A percentile compares a stretch with the other conserved stretches of the same genome.
Conservation (phyloP, 345 rosid genomes). For the Eucalyptus erythrocorys region DNA sequence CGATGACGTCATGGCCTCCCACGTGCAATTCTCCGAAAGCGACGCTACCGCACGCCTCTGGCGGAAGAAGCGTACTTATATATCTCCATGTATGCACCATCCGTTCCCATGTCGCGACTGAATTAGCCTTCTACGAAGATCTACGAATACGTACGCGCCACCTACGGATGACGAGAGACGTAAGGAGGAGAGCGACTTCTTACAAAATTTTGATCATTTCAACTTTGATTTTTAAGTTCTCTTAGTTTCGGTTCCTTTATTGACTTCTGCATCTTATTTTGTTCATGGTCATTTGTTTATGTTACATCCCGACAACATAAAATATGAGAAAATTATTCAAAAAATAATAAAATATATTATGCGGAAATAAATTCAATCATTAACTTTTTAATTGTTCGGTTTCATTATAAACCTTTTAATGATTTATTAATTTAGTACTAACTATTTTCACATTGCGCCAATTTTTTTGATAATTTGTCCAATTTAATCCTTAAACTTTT, state of each 20-base stretch:
- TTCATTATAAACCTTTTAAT: accelerated
- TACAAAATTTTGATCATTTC: background rate
- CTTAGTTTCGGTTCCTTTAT: background rate
- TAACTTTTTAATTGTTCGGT: no score
- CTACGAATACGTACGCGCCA: background rate
- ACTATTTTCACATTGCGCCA: no score
- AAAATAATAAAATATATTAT: no score
- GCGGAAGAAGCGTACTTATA: background rate
- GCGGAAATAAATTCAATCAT: accelerated
- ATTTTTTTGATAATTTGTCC: no score
- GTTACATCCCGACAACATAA: background rate
- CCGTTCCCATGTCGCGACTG: background rate
- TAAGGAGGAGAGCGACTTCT: background rate
- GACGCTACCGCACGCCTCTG: background rate
- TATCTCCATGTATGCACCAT: background rate
- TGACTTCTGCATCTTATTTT: background rate
- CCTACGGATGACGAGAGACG: background rate
- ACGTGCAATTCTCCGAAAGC: background rate
- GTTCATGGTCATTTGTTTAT: background rate
- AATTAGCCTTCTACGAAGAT: background rate
- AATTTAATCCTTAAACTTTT: no score
- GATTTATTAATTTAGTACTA: accelerated
- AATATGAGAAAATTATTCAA: no score
- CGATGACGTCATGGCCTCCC: background rate
- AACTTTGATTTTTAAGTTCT: background rate